A percentile compares a stretch with the other conserved stretches of the same genome.
Conservation (phyloP, 306 rosid species). For the Sphenostylis stenocarpa region DNA sequence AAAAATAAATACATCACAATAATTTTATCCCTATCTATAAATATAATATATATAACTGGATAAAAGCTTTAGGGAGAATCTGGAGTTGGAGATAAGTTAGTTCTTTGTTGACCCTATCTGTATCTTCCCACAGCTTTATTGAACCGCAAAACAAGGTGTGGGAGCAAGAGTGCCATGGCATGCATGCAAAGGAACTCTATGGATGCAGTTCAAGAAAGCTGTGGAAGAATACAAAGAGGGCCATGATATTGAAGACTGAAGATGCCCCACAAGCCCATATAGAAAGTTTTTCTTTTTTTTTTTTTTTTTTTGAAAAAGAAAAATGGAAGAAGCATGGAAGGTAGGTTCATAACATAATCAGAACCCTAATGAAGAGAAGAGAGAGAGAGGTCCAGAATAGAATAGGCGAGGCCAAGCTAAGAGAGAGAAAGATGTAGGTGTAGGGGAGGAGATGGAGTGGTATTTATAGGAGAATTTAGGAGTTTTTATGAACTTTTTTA, state of each 20-base stretch:
- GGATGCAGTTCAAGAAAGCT: constrained; percentile 99
- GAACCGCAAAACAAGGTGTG: constrained; percentile 70
- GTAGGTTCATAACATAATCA: constrained; percentile 29
- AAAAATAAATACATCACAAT: background rate
- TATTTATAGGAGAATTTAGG: constrained; percentile 71
- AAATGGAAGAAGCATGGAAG: constrained; percentile 6
- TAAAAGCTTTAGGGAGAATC: background rate
- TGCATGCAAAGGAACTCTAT: constrained; percentile 47
- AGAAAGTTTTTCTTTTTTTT: background rate
- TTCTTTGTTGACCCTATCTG: constrained; percentile 58
- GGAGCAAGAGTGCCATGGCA: constrained; percentile 39
- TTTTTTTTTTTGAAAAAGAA: background rate
- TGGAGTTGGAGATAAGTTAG: constrained; percentile 14
- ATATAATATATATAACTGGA: background rate
- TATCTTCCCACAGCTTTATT: constrained; percentile 99
- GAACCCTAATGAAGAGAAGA: constrained; percentile 34
- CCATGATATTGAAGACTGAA: constrained; percentile 38
- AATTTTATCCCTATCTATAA: background rate
- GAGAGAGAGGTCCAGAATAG: constrained; percentile 15
- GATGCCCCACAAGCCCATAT: constrained; percentile 16
- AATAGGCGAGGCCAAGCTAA: constrained; percentile 23
- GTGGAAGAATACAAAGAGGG: constrained; percentile 98
- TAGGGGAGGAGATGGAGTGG: constrained; percentile 36
- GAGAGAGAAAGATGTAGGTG: constrained; percentile 39
- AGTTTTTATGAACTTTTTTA: background rate